phyloP scores from a whole-genome alignment of 2,329 filamentous ascomycete genomes.

The Pyricularia grisea region DNA sequence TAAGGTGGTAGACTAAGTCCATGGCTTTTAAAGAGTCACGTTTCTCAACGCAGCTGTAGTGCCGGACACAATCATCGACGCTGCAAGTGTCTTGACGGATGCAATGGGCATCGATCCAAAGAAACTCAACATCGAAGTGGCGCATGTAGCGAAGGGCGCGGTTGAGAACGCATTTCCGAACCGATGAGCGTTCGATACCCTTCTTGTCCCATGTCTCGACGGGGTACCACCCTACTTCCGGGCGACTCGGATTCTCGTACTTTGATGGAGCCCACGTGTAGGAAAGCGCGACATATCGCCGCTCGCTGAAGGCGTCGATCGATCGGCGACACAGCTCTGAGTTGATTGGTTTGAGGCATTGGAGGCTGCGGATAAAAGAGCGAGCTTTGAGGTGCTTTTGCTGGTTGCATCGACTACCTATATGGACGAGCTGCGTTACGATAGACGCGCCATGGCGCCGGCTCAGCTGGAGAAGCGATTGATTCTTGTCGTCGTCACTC shows the following conservation, averaged over 20 bases:
- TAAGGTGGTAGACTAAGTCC: constrained; percentile 22
- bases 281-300: constrained; percentile 13
- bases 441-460: constrained; percentile 6
- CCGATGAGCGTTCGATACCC: constrained; percentile 8
- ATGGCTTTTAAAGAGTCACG: constrained; percentile 18
- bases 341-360: constrained; percentile 6
- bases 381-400: constrained; percentile 7
- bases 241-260: constrained; percentile 7
- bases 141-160: constrained; percentile 16
- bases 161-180: constrained; percentile 16
- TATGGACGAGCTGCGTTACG: constrained; percentile 11
- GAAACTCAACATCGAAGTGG: constrained; percentile 8
- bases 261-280: constrained; percentile 14
- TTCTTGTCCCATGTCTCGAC: constrained; percentile 9
- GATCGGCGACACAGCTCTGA: constrained; percentile 5
- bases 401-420: constrained; percentile 10
- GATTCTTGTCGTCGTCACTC: constrained; percentile 9
- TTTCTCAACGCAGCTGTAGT: constrained; percentile 15
- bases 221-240: constrained; percentile 8
- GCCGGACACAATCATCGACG: constrained; percentile 8
- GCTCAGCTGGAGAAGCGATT: constrained; percentile 8
- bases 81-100: constrained; percentile 15
- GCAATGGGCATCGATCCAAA: constrained; percentile 21
- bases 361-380: constrained; percentile 7
- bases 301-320: constrained; percentile 7